Evolutionary conservation across 306 rosid genomes (phyloP).

Genomic region (Lathyrus tuberosus): DNA sequence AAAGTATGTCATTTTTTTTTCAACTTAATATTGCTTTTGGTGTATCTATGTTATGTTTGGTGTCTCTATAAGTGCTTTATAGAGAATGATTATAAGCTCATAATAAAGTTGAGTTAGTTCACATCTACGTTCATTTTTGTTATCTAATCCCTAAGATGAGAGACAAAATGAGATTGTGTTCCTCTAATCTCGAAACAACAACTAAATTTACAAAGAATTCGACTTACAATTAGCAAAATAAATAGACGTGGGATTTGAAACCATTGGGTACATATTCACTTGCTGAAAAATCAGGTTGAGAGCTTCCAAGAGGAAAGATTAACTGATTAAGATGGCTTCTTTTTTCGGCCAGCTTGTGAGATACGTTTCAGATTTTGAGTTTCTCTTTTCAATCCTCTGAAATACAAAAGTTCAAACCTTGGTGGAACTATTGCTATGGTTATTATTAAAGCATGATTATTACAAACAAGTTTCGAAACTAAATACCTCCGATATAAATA

Average conservation of each 20-base stretch:
- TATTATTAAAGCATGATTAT: constrained; percentile 16
- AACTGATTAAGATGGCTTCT: constrained; percentile 59
- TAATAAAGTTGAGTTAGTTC: too few species aligned
- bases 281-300: constrained; percentile 25
- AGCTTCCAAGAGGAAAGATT: constrained; percentile 16
- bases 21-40: neutral
- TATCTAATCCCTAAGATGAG: too few species aligned
- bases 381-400: constrained; percentile 67
- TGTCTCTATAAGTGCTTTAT: too few species aligned
- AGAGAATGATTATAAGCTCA: too few species aligned
- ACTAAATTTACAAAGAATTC: neutral
- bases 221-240: neutral
- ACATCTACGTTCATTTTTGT: too few species aligned
- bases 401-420: constrained; percentile 31
- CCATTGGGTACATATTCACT: constrained; percentile 25
- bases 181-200: neutral
- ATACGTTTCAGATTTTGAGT: constrained; percentile 60
- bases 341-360: constrained; percentile 57
- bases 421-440: constrained; percentile 22
- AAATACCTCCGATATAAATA: constrained; percentile 70
- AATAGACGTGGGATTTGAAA: constrained; percentile 8
- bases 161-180: too few species aligned
- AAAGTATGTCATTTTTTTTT: neutral
- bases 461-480: constrained; percentile 8
- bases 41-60: neutral